These are phyloP conservation scores for Lactarius deliciosus DNA, from an alignment of 768 basidiomycete species.

Conservation along the genomic window DNA sequence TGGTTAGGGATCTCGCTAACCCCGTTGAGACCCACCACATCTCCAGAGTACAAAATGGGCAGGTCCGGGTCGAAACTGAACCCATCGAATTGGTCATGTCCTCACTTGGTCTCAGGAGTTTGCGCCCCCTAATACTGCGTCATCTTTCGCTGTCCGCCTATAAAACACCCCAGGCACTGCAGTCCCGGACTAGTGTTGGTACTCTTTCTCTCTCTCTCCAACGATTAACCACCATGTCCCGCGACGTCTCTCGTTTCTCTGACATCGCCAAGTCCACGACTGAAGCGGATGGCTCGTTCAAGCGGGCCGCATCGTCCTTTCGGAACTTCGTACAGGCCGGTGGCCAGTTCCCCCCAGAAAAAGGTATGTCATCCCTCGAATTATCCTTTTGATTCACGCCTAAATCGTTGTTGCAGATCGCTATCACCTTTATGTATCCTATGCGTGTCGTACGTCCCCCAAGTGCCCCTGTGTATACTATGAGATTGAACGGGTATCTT, in stretches of 20 bases:
- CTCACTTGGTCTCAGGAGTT: slow-evolving; percentile 1
- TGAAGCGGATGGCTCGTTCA: slow-evolving; percentile 65
- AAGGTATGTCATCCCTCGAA: slow-evolving; percentile 49
- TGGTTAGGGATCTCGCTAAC: too few species aligned
- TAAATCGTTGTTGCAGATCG: slow-evolving; percentile 51
- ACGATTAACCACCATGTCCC: slow-evolving; percentile 7
- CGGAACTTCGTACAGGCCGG: slow-evolving; percentile 54
- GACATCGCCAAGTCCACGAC: slow-evolving; percentile 58
- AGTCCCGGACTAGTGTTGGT: neutral
- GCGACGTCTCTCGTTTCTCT: slow-evolving; percentile 41
- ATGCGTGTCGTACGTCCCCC: slow-evolving; percentile 71
- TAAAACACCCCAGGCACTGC: neutral
- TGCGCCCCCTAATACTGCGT: neutral
- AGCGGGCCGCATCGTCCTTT: slow-evolving; percentile 54
- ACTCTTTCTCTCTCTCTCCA: neutral
- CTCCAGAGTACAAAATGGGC: neutral
- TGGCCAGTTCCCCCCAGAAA: slow-evolving; percentile 70
- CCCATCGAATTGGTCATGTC: neutral
- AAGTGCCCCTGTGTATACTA: neutral
- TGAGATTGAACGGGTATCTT: neutral
- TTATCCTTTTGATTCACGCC: neutral
- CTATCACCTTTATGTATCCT: slow-evolving; percentile 89
- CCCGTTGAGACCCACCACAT: neutral
- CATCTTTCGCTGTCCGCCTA: neutral
- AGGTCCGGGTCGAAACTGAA: neutral